Conservation (phyloP, 805 yeast species). For the Schizosaccharomyces octosporus region DNA sequence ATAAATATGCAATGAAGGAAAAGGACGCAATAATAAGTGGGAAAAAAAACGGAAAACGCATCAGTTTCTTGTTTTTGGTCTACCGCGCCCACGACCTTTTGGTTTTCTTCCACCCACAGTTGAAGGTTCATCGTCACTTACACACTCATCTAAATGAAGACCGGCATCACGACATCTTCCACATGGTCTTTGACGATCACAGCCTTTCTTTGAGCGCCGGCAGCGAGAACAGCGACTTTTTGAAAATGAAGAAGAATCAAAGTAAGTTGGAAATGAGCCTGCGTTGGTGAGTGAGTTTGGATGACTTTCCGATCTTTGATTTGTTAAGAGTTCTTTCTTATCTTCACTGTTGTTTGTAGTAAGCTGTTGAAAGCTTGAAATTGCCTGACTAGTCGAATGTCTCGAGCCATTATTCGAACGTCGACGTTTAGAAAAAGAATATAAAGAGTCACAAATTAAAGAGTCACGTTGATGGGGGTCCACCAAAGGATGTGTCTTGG, state of each 20-base stretch:
- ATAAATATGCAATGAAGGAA: too few species aligned
- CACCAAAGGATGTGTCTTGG: too few species aligned
- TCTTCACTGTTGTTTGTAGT: too few species aligned
- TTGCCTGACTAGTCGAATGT: too few species aligned
- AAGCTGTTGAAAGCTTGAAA: too few species aligned
- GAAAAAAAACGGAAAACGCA: too few species aligned
- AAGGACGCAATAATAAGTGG: too few species aligned
- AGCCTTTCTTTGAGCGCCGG: not conserved
- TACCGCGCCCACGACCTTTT: not conserved
- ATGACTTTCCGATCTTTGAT: not conserved
- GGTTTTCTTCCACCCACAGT: not conserved
- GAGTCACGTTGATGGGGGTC: not conserved
- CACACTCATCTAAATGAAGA: not conserved
- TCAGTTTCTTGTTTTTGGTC: not conserved
- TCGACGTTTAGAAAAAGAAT: not conserved
- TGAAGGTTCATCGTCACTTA: not conserved
- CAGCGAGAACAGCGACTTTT: not conserved
- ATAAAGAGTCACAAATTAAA: not conserved
- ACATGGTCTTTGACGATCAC: slow-evolving; percentile 2
- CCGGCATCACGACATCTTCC: slow-evolving; percentile 2
- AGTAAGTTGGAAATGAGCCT: not conserved
- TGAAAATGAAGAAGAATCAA: not conserved
- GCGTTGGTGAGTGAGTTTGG: not conserved
- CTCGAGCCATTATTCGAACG: not conserved
- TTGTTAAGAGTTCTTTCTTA: too few species aligned